phyloP scores from a whole-genome alignment of 768 basidiomycete species.

The Lentinula edodes region DNA sequence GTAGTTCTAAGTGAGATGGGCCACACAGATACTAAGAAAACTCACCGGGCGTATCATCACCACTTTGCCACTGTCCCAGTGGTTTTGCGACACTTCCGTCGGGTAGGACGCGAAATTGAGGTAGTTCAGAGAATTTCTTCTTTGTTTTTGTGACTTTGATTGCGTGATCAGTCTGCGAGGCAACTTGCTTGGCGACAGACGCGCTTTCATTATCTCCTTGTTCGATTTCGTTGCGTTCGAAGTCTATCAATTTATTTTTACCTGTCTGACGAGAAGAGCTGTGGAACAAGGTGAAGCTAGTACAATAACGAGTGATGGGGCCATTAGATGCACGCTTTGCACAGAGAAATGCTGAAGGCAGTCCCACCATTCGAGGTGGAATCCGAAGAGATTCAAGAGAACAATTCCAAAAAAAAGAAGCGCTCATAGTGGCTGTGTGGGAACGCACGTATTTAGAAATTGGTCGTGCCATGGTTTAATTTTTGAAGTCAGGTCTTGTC shows the following conservation, averaged over 20 bases:
- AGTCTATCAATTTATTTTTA: neutral
- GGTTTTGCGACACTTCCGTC: conserved; percentile 40
- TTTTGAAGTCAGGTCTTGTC: neutral
- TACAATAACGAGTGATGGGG: too few species aligned
- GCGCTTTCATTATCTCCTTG: neutral
- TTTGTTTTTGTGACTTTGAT: conserved; percentile 20
- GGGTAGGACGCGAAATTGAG: conserved; percentile 34
- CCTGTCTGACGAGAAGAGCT: neutral
- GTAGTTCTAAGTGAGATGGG: neutral
- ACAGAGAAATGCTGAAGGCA: neutral
- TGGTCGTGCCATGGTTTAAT: neutral
- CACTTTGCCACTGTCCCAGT: conserved; percentile 36
- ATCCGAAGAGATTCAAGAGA: neutral
- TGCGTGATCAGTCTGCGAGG: neutral
- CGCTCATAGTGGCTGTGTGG: neutral
- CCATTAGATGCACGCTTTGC: neutral
- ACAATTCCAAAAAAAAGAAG: neutral
- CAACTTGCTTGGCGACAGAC: neutral
- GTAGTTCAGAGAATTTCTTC: conserved; percentile 58
- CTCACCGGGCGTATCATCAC: conserved; percentile 12
- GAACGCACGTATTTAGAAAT: neutral
- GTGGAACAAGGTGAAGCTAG: too few species aligned
- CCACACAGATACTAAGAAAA: neutral
- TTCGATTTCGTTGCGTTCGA: neutral
- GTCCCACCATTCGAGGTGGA: neutral